Base-by-base conservation (phyloP, 306 rosid species). In the Fagus sylvatica region DNA sequence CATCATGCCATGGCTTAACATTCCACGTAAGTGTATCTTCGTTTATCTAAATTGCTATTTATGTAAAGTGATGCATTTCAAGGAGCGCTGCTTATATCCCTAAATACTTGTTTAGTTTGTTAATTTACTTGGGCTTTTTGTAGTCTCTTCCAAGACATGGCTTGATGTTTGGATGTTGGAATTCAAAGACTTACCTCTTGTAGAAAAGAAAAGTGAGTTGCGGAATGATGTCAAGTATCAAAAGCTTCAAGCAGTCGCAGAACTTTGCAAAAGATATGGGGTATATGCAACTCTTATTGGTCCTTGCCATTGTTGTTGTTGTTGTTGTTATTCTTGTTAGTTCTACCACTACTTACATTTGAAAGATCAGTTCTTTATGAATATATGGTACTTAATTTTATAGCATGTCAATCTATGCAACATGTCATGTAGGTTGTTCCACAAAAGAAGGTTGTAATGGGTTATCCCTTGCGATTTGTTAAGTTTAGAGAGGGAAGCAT, bases 1-100 rank as follows among this genome's bases (percentile, higher is more conserved):
- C 1, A 87, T 82, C 19, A 83, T 87, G 91, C 89, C 96, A 0
- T 89, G 92, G 88, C 89, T 89, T 16, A 87, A 86, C 66, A 87
- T 87, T 72, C 90, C 87, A 5, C 75, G 84, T 84, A 17, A 77
- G 88, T 67, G 2, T 53, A 73, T 53, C 12, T 8, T n/a, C n/a
- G n/a, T 43, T 43, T 1, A 43, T 43, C 49, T 43, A 8, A 46
- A 60, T 15, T 33, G 37, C 65, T n/a, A 28, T 62, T 30, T 7
- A n/a, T 55, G 33, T 11, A n/a, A 66, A 34, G 37, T 66, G 3
- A 39, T 34, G 2, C 8, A 34, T n/a, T n/a, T 57, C 49, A 43
- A 43, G 7, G 49, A 43, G 37, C 32, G 22, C 3, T 60, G 67
- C 32, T 17, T 10, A 9, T 32, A 22, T 60, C 32, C 22, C 19